Conservation (phyloP, 2,329 filamentous ascomycete species). For the Fusarium sacchari region DNA sequence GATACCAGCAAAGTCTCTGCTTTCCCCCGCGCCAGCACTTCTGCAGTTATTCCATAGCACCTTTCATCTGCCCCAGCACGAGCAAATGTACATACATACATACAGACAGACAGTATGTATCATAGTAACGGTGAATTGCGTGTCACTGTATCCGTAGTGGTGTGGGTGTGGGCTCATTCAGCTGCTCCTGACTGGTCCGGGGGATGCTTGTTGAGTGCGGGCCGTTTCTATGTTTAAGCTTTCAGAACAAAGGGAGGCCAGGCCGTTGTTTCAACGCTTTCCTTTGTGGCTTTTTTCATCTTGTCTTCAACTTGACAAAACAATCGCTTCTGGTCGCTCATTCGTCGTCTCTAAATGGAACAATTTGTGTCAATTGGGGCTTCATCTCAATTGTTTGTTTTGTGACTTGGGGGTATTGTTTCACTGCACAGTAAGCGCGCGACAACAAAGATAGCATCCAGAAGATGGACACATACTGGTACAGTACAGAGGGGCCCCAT, state of each 20-base stretch:
- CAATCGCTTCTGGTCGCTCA: neutral
- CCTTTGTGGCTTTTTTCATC: slow-evolving; percentile 25
- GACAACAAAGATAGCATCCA: slow-evolving; percentile 8
- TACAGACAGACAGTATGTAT: neutral
- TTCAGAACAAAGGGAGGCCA: slow-evolving; percentile 25
- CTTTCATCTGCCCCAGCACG: neutral
- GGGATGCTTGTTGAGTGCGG: slow-evolving; percentile 19
- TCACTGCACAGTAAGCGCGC: slow-evolving; percentile 14
- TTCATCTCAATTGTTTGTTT: slow-evolving; percentile 5
- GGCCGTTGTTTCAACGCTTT: slow-evolving; percentile 40
- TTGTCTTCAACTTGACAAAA: slow-evolving; percentile 2
- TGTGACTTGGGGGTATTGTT: neutral
- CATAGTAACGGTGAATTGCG: neutral
- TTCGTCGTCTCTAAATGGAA: slow-evolving; percentile 25
- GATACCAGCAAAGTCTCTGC: slow-evolving; percentile 14
- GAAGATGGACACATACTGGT: slow-evolving; percentile 18
- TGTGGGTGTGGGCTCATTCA: slow-evolving; percentile 26
- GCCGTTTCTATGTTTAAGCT: slow-evolving; percentile 26
- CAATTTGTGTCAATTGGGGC: slow-evolving; percentile 7
- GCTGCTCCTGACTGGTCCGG: slow-evolving; percentile 31
- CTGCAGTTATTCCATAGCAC: slow-evolving; percentile 14
- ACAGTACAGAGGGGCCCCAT: neutral
- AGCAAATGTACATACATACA: neutral
- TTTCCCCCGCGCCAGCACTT: slow-evolving; percentile 5
- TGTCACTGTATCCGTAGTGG: slow-evolving; percentile 15